Evolutionary conservation across 208 protist genomes (phyloP), one percentile per base, ranked within the genome.

Genomic region (Trypanosoma grayi): DNA sequence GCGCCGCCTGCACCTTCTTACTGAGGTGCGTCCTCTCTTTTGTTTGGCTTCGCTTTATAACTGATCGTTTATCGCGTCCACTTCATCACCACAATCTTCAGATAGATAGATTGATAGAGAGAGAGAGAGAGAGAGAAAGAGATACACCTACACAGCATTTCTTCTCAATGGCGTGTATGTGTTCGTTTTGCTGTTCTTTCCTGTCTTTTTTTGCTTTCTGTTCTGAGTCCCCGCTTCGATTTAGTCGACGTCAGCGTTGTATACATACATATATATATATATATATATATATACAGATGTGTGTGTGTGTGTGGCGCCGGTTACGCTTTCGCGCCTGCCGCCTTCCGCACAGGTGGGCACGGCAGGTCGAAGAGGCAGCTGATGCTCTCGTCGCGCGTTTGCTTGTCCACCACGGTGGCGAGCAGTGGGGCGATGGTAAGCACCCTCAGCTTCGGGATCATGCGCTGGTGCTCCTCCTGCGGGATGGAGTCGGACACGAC

Each of bases 401-500:
- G 88, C 66, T 83, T 83, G 51, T 81, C 60, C 10, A 95, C 73
- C 9, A 88, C 89, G 14, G 75, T 75, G 14, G 90, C 90, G n/a
- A 97, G 53, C 16, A 97, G 79, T 14, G 85, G 90, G 0, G 93
- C 93, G 43, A 97, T 85, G 7, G 83, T 93, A 28, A 96, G 75
- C 14, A 96, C 89, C 64, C 79, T 87, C 57, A 97, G 67, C 69
- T 96, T 97, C 9, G 85, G 71, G 18, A 93, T 78, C 11, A 60
- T 41, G 31, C 59, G 66, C 54, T 87, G 60, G 34, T 93, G 83
- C 54, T 88, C 73, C 62, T 91, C 86, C 70, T 94, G 87, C 16
- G 93, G 92, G 52, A 98, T 97, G 33, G 94, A 95, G 70, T 98
- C 92, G 1, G 94, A 91, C 22, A 98, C 92, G 25, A 97, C 81